Evolutionary conservation across 129 eudicot genomes (phyloP), one percentile per base, ranked within the genome.

Genomic region (Flaveria linearis): DNA sequence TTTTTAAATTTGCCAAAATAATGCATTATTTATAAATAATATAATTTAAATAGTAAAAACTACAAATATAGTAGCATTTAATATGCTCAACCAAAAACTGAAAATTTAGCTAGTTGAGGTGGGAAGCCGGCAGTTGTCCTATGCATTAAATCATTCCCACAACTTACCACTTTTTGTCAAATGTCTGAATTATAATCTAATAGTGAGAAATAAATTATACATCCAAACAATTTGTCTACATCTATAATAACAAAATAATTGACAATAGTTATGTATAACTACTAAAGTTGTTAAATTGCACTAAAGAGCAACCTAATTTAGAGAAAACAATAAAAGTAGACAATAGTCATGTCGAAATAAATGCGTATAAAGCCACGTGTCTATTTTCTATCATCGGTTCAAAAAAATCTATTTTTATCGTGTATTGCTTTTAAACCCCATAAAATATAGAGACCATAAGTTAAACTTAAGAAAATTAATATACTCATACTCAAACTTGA

Each of bases 301-400:
- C 9, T 53, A 53, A 55, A 55, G 61, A 55, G 61, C 63, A 56
- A 56, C 28, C 63, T 57, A 57, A 57, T 57, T 9, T 57, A 23
- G 39, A 60, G 18, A 60, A 23, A 60, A 25, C 3, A 9, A 60
- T 26, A 25, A 60, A 25, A 23, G 9, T 57, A 57, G 33, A 3
- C 30, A 12, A 52, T 52, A 52, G 13, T 55, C 11, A 55, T 8
- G 62, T n/a, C 11, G 5, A 16, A 55, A 55, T 2, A 55, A 18
- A 55, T 55, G 18, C 6, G 12, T 17, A 1, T 17, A 55, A n/a
- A 18, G 26, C 25, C 18, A 55, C 5, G 7, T 33, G 39, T 33
- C 39, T 33, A 33, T 33, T 33, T 33, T 33, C 39, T 0, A 33
- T 33, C 39, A 33, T 33, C 39, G 0, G 0, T 33, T 33, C 39